Evolutionary conservation across 2,329 filamentous ascomycete species (phyloP).

Genomic region (Aschersonia sp.): DNA sequence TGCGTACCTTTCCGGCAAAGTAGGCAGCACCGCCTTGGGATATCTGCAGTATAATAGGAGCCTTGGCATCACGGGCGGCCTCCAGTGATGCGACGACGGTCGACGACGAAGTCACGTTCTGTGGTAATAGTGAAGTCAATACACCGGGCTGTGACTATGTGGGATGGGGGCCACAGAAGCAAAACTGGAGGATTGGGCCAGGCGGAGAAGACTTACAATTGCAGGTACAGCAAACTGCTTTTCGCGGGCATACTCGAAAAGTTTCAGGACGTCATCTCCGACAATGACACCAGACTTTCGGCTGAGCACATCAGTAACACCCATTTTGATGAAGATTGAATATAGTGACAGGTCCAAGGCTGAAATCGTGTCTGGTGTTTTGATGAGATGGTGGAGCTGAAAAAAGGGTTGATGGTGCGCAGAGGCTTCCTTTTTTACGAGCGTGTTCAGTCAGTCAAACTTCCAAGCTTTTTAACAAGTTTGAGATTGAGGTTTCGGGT

Average conservation of each 20-base stretch:
- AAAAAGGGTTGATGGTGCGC: not conserved
- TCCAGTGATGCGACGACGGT: constrained; percentile 68
- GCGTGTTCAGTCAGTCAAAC: not conserved
- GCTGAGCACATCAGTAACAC: constrained; percentile 27
- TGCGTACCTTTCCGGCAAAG: constrained; percentile 68
- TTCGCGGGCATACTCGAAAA: constrained; percentile 85
- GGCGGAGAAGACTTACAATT: constrained; percentile 27
- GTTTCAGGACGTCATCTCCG: constrained; percentile 39
- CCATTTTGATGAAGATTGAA: constrained; percentile 13
- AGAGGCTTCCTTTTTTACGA: not conserved
- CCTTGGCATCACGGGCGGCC: constrained; percentile 82
- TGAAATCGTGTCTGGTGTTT: constrained; percentile 2
- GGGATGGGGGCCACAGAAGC: not conserved
- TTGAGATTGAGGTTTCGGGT: not conserved
- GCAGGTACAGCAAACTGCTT: constrained; percentile 80
- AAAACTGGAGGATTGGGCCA: not conserved
- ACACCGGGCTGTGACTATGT: not conserved
- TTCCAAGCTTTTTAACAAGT: not conserved
- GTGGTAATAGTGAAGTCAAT: not conserved
- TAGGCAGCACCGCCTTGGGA: constrained; percentile 89
- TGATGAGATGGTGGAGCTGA: not conserved
- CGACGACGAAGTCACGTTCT: constrained; percentile 86
- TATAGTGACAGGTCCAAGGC: constrained; percentile 5
- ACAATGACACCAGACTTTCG: constrained; percentile 40
- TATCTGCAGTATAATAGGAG: constrained; percentile 84